Evolutionary conservation across 2,329 filamentous ascomycete genomes (phyloP).

Genomic region (Microdochium nivale): DNA sequence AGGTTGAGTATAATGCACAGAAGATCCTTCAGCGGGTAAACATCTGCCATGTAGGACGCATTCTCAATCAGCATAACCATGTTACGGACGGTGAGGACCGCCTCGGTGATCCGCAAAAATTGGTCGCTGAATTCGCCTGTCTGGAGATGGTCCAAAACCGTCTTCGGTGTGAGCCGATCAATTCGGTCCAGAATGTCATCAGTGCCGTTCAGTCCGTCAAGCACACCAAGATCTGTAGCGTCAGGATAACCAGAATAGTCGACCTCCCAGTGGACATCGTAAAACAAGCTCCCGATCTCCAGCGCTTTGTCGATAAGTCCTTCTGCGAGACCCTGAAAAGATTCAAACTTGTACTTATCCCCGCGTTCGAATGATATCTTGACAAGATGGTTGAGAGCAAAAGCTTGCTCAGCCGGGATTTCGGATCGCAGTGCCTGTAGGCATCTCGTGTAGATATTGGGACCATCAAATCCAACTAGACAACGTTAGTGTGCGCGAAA

Average conservation of each 20-base stretch:
- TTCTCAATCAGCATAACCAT: constrained; percentile 95
- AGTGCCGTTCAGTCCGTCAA: constrained; percentile 57
- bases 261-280: constrained; percentile 73
- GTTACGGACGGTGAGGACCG: constrained; percentile 80
- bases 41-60: constrained; percentile 68
- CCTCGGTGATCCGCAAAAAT: constrained; percentile 74
- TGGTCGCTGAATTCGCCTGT: constrained; percentile 61
- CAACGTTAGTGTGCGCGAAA: constrained; percentile 8
- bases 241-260: constrained; percentile 53
- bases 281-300: constrained; percentile 70
- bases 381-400: constrained; percentile 84
- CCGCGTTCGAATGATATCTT: constrained; percentile 93
- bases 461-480: constrained; percentile 57
- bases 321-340: constrained; percentile 81
- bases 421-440: constrained; percentile 75
- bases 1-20: constrained; percentile 75
- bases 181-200: constrained; percentile 67
- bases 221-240: constrained; percentile 39
- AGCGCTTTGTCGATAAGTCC: constrained; percentile 79
- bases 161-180: constrained; percentile 46
- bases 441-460: constrained; percentile 87
- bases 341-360: constrained; percentile 92
- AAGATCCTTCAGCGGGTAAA: constrained; percentile 69
- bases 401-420: constrained; percentile 76
- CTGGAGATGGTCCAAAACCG: constrained; percentile 62